Evolutionary conservation across 2,329 filamentous ascomycete genomes (phyloP), one percentile per base, ranked within the genome.

Genomic region (Shiraia bambusicola): DNA sequence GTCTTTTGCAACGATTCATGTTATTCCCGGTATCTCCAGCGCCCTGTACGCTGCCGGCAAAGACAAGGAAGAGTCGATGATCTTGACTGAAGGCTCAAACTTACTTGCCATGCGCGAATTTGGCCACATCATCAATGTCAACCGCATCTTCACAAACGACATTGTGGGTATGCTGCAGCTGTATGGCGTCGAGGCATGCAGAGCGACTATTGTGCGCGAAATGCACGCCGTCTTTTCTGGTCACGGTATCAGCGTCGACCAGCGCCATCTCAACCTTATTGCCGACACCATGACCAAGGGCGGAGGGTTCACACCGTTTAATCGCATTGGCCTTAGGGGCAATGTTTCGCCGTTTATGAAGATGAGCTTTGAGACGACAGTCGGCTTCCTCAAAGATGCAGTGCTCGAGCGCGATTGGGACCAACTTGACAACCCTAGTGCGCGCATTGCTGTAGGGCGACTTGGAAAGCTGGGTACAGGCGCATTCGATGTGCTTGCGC

Each of bases 311-410:
- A 87, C 84, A 34, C 85, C 93, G 1, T 98, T 98, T 74, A 95
- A 88, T 71, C 86, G 93, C 34, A 94, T 88, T 64, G 93, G 92
- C 1, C 76, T 98, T 47, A 84, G 83, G 63, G 84, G 87, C 52
- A 91, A 88, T 61, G 85, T 92, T 19, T 91, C 85, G 54, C 90
- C 93, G 0, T 92, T 98, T 58, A 92, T 93, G 72, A 97, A 97
- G 79, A 97, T 97, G 92, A 95, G 88, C 69, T 98, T 97, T 73
- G 93, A 98, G 79, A 98, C 93, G 3, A 98, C 93, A 2, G 80
- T 97, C 28, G 85, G 87, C 1, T 96, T 96, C 76, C 77, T 98
- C 61, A 91, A 87, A 69, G 93, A 97, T 64, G 91, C 93, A 1
- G 86, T 96, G 17, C 75, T 94, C 43, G 89, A 95, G 61, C 84